These are phyloP conservation scores for Tolypocladium tropicale DNA, from an alignment of 2,329 filamentous ascomycete species.

Conservation along the genomic window DNA sequence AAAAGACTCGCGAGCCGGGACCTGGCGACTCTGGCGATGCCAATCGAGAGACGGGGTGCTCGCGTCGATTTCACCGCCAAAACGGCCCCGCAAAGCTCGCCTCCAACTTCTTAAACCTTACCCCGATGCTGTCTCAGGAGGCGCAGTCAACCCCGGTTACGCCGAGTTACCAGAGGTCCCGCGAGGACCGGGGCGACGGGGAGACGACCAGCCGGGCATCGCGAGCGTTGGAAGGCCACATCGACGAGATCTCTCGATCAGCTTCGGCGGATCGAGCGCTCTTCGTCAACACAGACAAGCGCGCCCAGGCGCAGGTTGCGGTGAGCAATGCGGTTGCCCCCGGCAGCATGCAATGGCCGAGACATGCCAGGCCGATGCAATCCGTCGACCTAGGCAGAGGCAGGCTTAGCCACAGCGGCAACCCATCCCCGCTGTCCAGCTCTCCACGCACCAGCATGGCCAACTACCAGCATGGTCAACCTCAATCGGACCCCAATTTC, in stretches of 20 bases:
- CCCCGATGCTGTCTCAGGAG: constrained; percentile 9
- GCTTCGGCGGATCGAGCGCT: constrained; percentile 54
- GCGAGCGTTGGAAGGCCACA: constrained; percentile 24
- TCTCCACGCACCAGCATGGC: constrained; percentile 20
- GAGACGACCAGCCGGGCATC: constrained; percentile 23
- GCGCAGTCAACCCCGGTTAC: constrained; percentile 23
- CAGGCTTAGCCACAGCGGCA: constrained; percentile 15
- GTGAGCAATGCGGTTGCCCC: constrained; percentile 52
- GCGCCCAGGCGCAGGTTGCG: constrained; percentile 52
- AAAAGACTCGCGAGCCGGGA: constrained; percentile 1
- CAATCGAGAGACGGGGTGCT: constrained; percentile 1
- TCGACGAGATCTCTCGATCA: constrained; percentile 42
- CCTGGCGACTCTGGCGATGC: neutral
- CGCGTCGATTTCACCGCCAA: constrained; percentile 27
- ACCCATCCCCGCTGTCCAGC: constrained; percentile 28
- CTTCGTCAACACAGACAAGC: constrained; percentile 51
- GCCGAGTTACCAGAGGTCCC: constrained; percentile 22
- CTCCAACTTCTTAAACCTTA: constrained; percentile 33
- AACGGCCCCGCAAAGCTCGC: constrained; percentile 30
- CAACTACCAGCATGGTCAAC: constrained; percentile 32
- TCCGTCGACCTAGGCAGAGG: constrained; percentile 29
- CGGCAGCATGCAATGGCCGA: constrained; percentile 44
- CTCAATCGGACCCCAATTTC: constrained; percentile 34
- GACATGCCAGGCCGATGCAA: constrained; percentile 33
- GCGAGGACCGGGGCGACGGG: constrained; percentile 32